A percentile compares a stretch with the other conserved stretches of the same genome.
Evolutionary conservation across 2,329 filamentous ascomycete genomes (phyloP).

Genomic region (Botrytis cinerea): DNA sequence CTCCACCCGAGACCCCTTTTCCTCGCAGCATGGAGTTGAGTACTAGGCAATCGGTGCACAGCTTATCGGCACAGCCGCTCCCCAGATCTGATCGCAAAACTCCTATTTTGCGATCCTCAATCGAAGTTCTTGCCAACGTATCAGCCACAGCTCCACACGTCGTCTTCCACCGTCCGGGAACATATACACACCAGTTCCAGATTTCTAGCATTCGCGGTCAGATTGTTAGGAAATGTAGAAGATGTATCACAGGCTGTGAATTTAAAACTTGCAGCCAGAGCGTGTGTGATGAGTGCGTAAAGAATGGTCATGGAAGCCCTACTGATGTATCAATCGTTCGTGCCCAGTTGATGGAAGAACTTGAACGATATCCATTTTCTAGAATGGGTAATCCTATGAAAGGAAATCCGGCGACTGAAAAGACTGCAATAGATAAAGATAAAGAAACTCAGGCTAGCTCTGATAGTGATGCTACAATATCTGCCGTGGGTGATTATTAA

Average conservation of each 20-base stretch:
- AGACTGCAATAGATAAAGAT: not conserved
- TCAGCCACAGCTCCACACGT: not conserved
- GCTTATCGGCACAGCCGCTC: not conserved
- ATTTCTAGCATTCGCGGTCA: not conserved
- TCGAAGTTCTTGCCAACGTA: not conserved
- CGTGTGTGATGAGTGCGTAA: not conserved
- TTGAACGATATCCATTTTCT: not conserved
- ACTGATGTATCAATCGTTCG: not conserved
- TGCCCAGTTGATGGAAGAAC: not conserved
- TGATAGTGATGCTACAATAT: not conserved
- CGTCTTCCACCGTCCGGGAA: not conserved
- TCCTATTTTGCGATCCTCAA: not conserved
- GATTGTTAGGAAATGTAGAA: not conserved
- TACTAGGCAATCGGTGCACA: not conserved
- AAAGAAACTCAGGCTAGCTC: accelerated
- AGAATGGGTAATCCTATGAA: not conserved
- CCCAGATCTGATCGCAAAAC: not conserved
- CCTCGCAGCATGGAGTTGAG: not conserved
- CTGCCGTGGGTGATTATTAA: not conserved
- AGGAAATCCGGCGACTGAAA: not conserved
- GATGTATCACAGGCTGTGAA: not conserved
- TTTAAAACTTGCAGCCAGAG: not conserved
- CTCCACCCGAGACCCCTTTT: not conserved
- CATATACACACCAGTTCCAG: not conserved
- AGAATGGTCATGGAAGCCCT: not conserved